Conservation (phyloP, 305 asterid genomes). For the Andrographis paniculata region DNA sequence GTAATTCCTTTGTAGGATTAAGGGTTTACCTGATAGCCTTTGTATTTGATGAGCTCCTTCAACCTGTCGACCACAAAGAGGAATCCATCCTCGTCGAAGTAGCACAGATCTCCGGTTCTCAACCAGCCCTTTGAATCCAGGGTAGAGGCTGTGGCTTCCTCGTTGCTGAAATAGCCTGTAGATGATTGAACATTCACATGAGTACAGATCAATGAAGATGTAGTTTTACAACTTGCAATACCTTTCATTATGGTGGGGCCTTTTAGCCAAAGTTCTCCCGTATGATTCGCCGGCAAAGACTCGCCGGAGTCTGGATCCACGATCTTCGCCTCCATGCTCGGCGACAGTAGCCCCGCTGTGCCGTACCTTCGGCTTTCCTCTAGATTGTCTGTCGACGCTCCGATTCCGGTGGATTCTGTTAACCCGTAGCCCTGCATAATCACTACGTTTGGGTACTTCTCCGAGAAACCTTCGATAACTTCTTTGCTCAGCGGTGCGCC, state of each 20-base stretch:
- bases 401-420: constrained; percentile 71
- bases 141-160: constrained; percentile 77
- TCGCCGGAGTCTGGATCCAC: constrained; percentile 64
- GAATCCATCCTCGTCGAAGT: constrained; percentile 76
- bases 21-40: constrained; percentile 71
- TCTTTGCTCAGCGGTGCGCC: constrained; percentile 93
- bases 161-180: constrained; percentile 77
- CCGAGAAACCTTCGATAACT: constrained; percentile 63
- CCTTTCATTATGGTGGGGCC: constrained; percentile 95
- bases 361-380: constrained; percentile 83
- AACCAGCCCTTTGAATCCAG: constrained; percentile 78
- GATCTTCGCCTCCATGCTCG: constrained; percentile 65
- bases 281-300: constrained; percentile 31
- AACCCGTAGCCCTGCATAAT: constrained; percentile 47
- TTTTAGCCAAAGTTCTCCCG: constrained; percentile 90
- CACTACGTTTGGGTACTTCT: constrained; percentile 44
- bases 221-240: constrained; percentile 3
- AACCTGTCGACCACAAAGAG: constrained; percentile 80
- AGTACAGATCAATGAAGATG: background rate
- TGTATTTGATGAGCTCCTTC: constrained; percentile 93
- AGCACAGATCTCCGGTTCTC: constrained; percentile 88
- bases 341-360: constrained; percentile 70
- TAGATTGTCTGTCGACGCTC: constrained; percentile 58
- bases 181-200: no score
- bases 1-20: background rate